Conservation (phyloP, 352 stramenopile species). For the Phytopythium chamaehyphon region DNA sequence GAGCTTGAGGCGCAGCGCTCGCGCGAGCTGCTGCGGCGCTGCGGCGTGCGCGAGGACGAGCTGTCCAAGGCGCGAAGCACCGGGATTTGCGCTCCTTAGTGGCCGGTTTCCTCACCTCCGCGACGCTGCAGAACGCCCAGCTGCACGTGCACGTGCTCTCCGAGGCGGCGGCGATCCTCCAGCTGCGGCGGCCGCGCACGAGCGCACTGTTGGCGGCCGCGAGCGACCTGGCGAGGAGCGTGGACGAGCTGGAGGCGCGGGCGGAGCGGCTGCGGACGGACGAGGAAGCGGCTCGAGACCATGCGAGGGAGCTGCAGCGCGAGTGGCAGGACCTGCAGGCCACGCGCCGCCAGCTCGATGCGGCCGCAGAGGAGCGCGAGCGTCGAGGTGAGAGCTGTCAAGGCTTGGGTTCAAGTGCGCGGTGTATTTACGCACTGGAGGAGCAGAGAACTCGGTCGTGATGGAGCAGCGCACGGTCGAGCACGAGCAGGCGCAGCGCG, state of each 20-base stretch:
- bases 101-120: not conserved
- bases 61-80: slow-evolving; percentile 35
- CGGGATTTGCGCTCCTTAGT: not conserved
- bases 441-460: slow-evolving; percentile 34
- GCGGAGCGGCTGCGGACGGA: slow-evolving; percentile 6
- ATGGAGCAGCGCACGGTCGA: slow-evolving; percentile 41
- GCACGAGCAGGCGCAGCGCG: slow-evolving; percentile 21
- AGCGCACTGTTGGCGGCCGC: slow-evolving; percentile 35
- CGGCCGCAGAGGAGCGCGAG: slow-evolving; percentile 28
- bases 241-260: not conserved
- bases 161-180: slow-evolving; percentile 32
- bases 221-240: slow-evolving; percentile 18
- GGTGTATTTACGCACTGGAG: not conserved
- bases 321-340: slow-evolving; percentile 25
- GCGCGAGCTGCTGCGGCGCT: slow-evolving; percentile 19
- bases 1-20: slow-evolving; percentile 32
- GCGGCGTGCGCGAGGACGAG: slow-evolving; percentile 32
- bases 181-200: slow-evolving; percentile 28
- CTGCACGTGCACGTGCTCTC: slow-evolving; percentile 46
- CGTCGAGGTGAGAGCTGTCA: slow-evolving; percentile 17
- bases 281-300: slow-evolving; percentile 3
- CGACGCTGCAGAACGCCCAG: slow-evolving; percentile 35
- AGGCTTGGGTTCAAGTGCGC: not conserved
- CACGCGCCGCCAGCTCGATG: slow-evolving; percentile 23
- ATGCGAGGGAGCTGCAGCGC: slow-evolving; percentile 20